These are phyloP conservation scores for Urostyla sp. DNA, from an alignment of 73 alveolate genomes.

Conservation along the genomic window DNA sequence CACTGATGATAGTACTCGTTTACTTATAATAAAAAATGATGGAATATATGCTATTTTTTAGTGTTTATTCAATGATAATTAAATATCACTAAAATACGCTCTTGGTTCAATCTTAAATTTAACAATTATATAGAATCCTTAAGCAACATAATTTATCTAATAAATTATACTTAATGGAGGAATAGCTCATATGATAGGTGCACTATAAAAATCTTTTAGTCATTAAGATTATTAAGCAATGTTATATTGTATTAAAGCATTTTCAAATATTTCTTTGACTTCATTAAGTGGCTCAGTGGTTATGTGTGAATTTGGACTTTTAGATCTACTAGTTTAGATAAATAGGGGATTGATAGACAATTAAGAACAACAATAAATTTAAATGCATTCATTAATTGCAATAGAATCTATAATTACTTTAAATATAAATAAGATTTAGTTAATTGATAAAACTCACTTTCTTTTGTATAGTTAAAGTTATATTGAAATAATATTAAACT, in stretches of 20 bases:
- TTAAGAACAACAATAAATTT: background rate
- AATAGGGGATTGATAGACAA: background rate
- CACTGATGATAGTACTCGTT: slow-evolving; percentile 27
- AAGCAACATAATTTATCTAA: background rate
- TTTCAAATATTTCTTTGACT: slow-evolving; percentile 30
- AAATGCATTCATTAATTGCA: slow-evolving; percentile 11
- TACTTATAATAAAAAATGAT: slow-evolving; percentile 15
- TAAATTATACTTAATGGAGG: slow-evolving; percentile 38
- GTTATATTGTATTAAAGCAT: slow-evolving; percentile 38
- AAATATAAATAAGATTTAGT: slow-evolving; percentile 29
- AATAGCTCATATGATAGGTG: slow-evolving; percentile 51
- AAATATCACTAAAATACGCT: slow-evolving; percentile 37
- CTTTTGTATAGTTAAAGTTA: background rate
- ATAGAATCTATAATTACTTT: slow-evolving; percentile 16
- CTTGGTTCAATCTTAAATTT: slow-evolving; percentile 30
- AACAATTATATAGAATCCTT: slow-evolving; percentile 6
- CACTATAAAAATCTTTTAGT: slow-evolving; percentile 29
- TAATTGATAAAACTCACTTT: slow-evolving; percentile 34
- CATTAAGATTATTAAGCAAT: slow-evolving; percentile 17
- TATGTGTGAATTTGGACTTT: slow-evolving; percentile 45
- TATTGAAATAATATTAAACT: background rate
- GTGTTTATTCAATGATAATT: slow-evolving; percentile 28
- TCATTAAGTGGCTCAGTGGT: background rate
- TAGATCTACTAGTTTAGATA: slow-evolving; percentile 14
- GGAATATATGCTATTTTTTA: slow-evolving; percentile 42